These are phyloP conservation scores for Fusarium pseudonygamai DNA, from an alignment of 2,329 filamentous ascomycete species.

Conservation along the genomic window DNA sequence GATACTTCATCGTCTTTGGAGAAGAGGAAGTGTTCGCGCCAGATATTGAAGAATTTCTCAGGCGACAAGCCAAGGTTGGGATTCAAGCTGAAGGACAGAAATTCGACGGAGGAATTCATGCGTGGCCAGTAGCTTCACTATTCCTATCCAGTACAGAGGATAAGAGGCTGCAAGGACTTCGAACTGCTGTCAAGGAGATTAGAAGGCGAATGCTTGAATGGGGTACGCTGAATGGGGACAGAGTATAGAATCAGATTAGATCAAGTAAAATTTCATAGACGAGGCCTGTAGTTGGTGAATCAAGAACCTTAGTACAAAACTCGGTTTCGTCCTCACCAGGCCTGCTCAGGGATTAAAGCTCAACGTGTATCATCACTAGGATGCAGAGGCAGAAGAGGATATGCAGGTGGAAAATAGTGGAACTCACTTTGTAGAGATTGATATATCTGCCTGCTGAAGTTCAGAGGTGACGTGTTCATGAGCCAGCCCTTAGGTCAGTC, in stretches of 20 bases:
- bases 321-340: conserved; percentile 60
- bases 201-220: conserved; percentile 44
- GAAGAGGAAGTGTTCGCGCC: conserved; percentile 80
- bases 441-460: background rate
- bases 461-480: background rate
- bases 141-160: conserved; percentile 62
- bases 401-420: background rate
- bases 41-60: conserved; percentile 71
- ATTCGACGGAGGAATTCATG: conserved; percentile 76
- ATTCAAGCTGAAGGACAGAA: conserved; percentile 66
- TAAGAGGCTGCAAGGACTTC: conserved; percentile 63
- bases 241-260: conserved; percentile 66
- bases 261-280: conserved; percentile 64
- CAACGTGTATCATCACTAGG: conserved; percentile 54
- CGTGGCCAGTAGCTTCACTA: conserved; percentile 80
- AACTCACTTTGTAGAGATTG: conserved; percentile 16
- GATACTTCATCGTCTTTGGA: conserved; percentile 77
- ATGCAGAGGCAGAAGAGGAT: background rate
- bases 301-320: conserved; percentile 57
- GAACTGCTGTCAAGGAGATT: conserved; percentile 51
- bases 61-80: conserved; percentile 62
- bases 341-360: conserved; percentile 50
- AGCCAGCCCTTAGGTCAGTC: background rate
- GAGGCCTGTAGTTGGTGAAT: conserved; percentile 38
- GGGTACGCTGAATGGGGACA: conserved; percentile 21